phyloP scores from a whole-genome alignment of 1,284 basidiomycete genomes.

The Ustanciosporium gigantosporum region DNA sequence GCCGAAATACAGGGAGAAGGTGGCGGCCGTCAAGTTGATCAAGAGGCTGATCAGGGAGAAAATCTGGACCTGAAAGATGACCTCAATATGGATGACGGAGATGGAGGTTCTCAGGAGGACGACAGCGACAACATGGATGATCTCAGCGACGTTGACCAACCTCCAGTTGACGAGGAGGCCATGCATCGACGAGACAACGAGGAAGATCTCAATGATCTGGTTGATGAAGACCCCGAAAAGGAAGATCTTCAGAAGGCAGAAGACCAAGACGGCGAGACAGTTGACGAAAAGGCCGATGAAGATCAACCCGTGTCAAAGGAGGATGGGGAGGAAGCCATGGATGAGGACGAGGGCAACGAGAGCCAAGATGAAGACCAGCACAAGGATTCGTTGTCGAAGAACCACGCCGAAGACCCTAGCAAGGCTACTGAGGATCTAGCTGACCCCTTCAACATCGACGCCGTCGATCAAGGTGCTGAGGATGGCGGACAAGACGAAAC shows the following conservation, averaged over 20 bases:
- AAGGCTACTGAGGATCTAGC: constrained; percentile 5
- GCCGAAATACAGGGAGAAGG: constrained; percentile 62
- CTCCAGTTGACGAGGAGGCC: constrained; percentile 35
- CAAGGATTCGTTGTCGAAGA: constrained; percentile 46
- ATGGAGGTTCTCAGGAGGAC: constrained; percentile 58
- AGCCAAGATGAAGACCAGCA: constrained; percentile 3
- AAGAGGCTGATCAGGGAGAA: constrained; percentile 58
- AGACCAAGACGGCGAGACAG: constrained; percentile 11
- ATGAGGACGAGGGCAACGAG: constrained; percentile 30
- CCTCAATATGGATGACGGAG: constrained; percentile 45
- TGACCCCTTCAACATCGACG: constrained; percentile 28
- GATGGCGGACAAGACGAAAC: constrained; percentile 34
- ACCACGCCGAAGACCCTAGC: constrained; percentile 49
- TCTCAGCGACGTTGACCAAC: constrained; percentile 73
- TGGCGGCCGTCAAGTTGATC: constrained; percentile 56
- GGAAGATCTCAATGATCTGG: constrained; percentile 30
- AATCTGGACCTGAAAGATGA: constrained; percentile 56
- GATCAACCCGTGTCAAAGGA: constrained; percentile 27
- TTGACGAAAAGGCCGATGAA: constrained; percentile 31
- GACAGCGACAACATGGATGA: constrained; percentile 66
- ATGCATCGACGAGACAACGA: constrained; percentile 6
- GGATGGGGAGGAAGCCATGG: constrained; percentile 37
- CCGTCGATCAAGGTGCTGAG: constrained; percentile 32
- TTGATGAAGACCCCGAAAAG: constrained; percentile 41
- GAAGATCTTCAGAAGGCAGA: constrained; percentile 55